phyloP scores from a whole-genome alignment of 345 rosid species.

The Bretschneidera sinensis region DNA sequence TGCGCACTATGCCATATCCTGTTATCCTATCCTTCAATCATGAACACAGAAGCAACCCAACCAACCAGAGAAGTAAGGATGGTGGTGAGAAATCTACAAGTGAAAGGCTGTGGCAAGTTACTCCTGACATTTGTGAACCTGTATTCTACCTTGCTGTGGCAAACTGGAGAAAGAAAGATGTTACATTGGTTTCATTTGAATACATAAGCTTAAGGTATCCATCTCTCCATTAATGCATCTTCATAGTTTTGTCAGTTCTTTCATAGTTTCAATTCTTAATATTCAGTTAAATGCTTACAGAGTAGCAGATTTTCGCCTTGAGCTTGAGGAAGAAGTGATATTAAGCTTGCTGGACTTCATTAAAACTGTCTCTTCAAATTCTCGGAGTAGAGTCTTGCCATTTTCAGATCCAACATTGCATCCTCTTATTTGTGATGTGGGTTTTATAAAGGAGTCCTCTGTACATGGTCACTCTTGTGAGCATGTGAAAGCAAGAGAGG shows the following conservation, averaged over 20 bases:
- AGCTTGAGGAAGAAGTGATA: slow-evolving; percentile 82
- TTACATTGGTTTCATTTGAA: slow-evolving; percentile 72
- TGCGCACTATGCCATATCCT: slow-evolving; percentile 68
- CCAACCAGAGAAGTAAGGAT: slow-evolving; percentile 44
- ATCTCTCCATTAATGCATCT: slow-evolving; percentile 12
- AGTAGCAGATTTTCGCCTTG: slow-evolving; percentile 71
- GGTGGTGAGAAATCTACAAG: slow-evolving; percentile 24
- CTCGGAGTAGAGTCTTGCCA: slow-evolving; percentile 49
- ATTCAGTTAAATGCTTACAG: slow-evolving; percentile 43
- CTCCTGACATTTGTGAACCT: slow-evolving; percentile 46
- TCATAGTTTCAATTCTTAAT: slow-evolving; percentile 17
- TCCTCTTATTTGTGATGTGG: slow-evolving; percentile 34
- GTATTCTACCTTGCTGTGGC: slow-evolving; percentile 50
- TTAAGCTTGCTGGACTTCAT: slow-evolving; percentile 59
- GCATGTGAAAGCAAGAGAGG: slow-evolving; percentile 29
- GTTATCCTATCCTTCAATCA: slow-evolving; percentile 75
- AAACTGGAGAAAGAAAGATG: slow-evolving; percentile 86
- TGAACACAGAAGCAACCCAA: slow-evolving; percentile 37
- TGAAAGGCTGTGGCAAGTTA: slow-evolving; percentile 29
- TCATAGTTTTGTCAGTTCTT: slow-evolving; percentile 5
- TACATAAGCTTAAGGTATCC: slow-evolving; percentile 66
- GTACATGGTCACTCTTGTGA: slow-evolving; percentile 19
- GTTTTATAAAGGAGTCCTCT: slow-evolving; percentile 25
- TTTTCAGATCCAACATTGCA: slow-evolving; percentile 44
- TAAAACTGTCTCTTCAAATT: slow-evolving; percentile 59